A percentile compares a stretch with the other conserved stretches of the same genome.
Conservation (phyloP, 2,329 filamentous ascomycete species). For the Plectosphaerella plurivora region DNA sequence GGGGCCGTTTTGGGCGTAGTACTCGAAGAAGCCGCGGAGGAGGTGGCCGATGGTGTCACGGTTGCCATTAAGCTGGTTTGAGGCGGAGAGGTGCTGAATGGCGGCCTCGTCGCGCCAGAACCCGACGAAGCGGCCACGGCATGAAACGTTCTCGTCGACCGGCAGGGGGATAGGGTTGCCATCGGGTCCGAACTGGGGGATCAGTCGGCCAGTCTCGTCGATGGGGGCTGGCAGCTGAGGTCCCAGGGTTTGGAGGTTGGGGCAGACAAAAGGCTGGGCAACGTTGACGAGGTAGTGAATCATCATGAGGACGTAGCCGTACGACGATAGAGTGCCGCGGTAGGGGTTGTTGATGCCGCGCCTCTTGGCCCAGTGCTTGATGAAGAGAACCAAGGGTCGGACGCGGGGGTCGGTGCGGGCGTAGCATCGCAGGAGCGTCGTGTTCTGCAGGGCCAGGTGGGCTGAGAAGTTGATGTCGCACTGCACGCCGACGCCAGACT, state of each 20-base stretch:
- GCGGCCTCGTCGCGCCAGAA: slow-evolving; percentile 75
- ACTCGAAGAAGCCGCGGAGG: slow-evolving; percentile 82
- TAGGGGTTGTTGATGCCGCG: slow-evolving; percentile 85
- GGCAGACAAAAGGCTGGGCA: slow-evolving; percentile 73
- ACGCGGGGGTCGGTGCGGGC: slow-evolving; percentile 74
- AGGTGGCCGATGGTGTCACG: slow-evolving; percentile 65
- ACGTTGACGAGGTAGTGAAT: slow-evolving; percentile 86
- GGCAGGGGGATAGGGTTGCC: slow-evolving; percentile 6
- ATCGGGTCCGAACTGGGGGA: slow-evolving; percentile 15
- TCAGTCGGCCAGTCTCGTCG: slow-evolving; percentile 10
- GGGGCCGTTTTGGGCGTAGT: slow-evolving; percentile 63
- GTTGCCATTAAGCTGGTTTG: slow-evolving; percentile 63
- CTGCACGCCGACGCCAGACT: slow-evolving; percentile 72
- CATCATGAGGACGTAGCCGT: slow-evolving; percentile 90
- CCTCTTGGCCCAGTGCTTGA: slow-evolving; percentile 87
- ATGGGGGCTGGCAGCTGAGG: slow-evolving; percentile 32
- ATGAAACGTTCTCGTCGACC: slow-evolving; percentile 36
- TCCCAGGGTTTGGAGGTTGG: slow-evolving; percentile 68
- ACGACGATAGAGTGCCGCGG: slow-evolving; percentile 80
- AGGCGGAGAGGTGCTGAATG: slow-evolving; percentile 56
- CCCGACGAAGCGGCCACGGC: slow-evolving; percentile 64
- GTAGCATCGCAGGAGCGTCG: slow-evolving; percentile 77
- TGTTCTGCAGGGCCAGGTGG: slow-evolving; percentile 79
- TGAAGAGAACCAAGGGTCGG: slow-evolving; percentile 72
- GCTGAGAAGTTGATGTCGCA: slow-evolving; percentile 93